Conservation (phyloP, 495 filamentous ascomycete species). For the Apodospora peruviana region DNA sequence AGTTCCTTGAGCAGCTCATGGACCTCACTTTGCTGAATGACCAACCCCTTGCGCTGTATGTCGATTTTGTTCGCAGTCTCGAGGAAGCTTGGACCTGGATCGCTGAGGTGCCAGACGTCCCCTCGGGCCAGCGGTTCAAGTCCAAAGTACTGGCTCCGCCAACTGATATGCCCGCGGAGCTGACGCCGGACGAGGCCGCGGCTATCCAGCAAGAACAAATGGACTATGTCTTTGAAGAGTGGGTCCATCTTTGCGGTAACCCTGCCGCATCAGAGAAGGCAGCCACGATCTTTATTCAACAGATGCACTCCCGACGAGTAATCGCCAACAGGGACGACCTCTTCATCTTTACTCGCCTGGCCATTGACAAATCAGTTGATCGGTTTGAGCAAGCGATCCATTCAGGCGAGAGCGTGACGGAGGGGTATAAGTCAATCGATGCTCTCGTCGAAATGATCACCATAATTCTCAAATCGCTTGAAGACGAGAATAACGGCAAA, state of each 20-base stretch:
- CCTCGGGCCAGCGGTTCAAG: constrained; percentile 61
- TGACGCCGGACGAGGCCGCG: constrained; percentile 16
- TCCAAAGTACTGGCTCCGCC: constrained; percentile 63
- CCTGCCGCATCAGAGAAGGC: constrained; percentile 64
- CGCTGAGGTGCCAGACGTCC: constrained; percentile 60
- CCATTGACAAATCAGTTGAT: constrained; percentile 72
- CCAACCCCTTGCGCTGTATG: constrained; percentile 65
- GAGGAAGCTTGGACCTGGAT: constrained; percentile 82
- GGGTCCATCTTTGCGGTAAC: constrained; percentile 77
- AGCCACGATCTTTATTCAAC: constrained; percentile 71
- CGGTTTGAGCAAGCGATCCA: constrained; percentile 64
- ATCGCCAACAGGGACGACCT: constrained; percentile 69
- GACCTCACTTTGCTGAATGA: constrained; percentile 73
- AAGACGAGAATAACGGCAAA: constrained; percentile 48
- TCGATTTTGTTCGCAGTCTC: constrained; percentile 79
- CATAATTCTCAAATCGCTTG: constrained; percentile 60
- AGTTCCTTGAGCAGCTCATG: constrained; percentile 70
- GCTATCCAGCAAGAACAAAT: constrained; percentile 65
- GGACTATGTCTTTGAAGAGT: constrained; percentile 92
- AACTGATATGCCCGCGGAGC: constrained; percentile 33
- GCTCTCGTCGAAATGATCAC: constrained; percentile 81
- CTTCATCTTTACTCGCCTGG: constrained; percentile 70
- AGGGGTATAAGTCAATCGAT: constrained; percentile 73
- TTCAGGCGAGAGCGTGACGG: constrained; percentile 55
- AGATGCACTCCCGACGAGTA: constrained; percentile 67